phyloP scores from a whole-genome alignment of 2,329 filamentous ascomycete genomes.

The Mycogone perniciosa region DNA sequence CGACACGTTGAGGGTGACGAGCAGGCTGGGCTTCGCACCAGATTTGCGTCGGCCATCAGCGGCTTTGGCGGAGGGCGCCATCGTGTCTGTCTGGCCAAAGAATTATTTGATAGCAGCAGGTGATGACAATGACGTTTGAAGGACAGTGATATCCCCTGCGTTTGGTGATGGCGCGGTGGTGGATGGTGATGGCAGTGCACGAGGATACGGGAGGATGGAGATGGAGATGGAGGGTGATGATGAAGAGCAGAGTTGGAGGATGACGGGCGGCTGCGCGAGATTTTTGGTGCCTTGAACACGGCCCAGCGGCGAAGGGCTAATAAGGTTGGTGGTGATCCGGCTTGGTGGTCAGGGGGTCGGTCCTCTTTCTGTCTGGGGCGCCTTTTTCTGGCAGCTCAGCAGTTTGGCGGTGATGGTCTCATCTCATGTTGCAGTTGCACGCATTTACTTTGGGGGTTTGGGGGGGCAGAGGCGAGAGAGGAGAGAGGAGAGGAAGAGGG shows the following conservation, averaged over 20 bases:
- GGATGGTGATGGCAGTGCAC: conserved; percentile 4
- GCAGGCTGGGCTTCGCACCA: conserved; percentile 28
- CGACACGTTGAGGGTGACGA: conserved; percentile 49
- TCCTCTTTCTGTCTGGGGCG: conserved; percentile 5
- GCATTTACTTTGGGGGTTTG: conserved; percentile 12
- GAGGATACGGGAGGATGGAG: conserved; percentile 2
- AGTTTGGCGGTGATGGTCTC: conserved; percentile 12
- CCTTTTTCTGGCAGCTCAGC: conserved; percentile 16
- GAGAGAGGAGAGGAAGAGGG: conserved; percentile 20
- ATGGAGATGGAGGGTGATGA: conserved; percentile 7
- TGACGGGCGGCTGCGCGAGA: conserved; percentile 10
- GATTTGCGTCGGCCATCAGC: conserved; percentile 34
- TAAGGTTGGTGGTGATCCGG: conserved; percentile 20
- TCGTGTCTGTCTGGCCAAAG: conserved; percentile 13
- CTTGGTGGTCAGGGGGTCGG: conserved; percentile 16
- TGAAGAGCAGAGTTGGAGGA: conserved; percentile 10
- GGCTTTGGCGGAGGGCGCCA: conserved; percentile 31
- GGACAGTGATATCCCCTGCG: conserved; percentile 3
- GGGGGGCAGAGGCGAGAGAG: conserved; percentile 16
- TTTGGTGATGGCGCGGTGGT: conserved; percentile 15
- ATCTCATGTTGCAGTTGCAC: conserved; percentile 13
- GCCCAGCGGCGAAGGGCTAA: conserved; percentile 12
- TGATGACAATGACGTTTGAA: neutral
- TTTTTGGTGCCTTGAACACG: conserved; percentile 14
- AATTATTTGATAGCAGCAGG: neutral